Evolutionary conservation across 106 monocot species (phyloP), one percentile per base, ranked within the genome.

Genomic region (Acanthochlamys bracteata): DNA sequence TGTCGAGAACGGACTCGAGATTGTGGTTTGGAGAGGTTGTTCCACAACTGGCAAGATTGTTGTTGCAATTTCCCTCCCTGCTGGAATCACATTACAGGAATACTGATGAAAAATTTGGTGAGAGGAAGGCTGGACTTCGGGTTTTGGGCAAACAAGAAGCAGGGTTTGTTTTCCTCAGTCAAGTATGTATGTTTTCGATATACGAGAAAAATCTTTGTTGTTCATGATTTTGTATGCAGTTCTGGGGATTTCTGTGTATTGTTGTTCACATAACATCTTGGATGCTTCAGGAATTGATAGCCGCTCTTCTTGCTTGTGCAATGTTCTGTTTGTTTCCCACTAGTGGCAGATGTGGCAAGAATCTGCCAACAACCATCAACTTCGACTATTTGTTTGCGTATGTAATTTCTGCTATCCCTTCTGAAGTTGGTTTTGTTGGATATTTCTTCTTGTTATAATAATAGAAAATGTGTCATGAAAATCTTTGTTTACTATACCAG

Each of bases 311-410:
- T 60, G 77, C 81, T 15, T 90, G 86, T 68, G 76, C 90, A 58
- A 41, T 95, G 23, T 82, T 95, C 57, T 95, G 94, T 68, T 61
- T 90, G 39, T 95, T 84, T 69, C 90, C 94, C n/a, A 70, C 68
- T 0, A 69, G 71, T 22, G 42, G 64, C 51, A 89, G 90, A 69
- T 24, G 51, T 64, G 53, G 8, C 21, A 84, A 60, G 16, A 0
- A 60, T 80, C 84, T 90, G 63, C 89, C 86, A n/a, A n/a, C 25
- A 27, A 46, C 73, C 24, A 90, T 95, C 71, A 95, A 95, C 69
- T 95, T 95, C 73, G 90, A 90, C 39, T 10, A 57, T 59, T 66
- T 95, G 68, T 95, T 95, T 70, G 81, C 76, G 93, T 94, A 79
- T 27, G 83, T 69, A 63, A 42, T 63, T 20, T 63, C 9, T 42